Evolutionary conservation across 306 rosid genomes (phyloP), one percentile per base, ranked within the genome.

Genomic region (Crotalaria pallida): DNA sequence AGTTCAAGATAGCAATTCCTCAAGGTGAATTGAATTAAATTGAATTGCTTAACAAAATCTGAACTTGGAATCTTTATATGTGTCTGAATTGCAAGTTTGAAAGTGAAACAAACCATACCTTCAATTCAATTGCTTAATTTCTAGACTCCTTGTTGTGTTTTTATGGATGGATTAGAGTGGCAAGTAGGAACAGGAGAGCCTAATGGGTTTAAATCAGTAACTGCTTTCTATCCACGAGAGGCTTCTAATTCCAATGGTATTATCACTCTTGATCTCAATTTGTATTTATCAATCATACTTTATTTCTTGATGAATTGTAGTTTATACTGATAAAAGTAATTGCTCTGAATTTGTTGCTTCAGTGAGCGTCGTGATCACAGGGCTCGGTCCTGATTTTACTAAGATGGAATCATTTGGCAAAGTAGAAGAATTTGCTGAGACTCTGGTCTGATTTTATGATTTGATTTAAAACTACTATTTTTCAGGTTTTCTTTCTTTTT

Each of bases 331-430:
- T 60, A 33, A 49, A 50, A 59, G 50, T 45, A 22, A n/a, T 48
- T 24, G 51, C 52, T 50, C 16, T 51, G 3, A 47, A 5, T 69
- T 53, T 52, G 67, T n/a, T 78, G 73, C 58, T 67, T 40, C 75
- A 90, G 97, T 90, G 48, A 93, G 90, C 58, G 87, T 93, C 52
- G 89, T 80, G 38, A 90, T 93, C 63, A 86, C 98, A 21, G 97
- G 96, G 55, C 68, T 93, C 19, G 97, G 98, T 72, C 86, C 98
- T 4, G 98, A 93, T 81, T 93, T 82, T 72, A 93, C 98, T 18
- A 81, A 73, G 86, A 90, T 93, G 86, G 98, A 90, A 87, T 93
- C 98, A 5, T 88, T 90, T 65, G 98, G 98, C 50, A 90, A 93
- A 82, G 98, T 93, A 12, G 97, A 93, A 1, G 98, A 82, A 45